A percentile compares a stretch with the other conserved stretches of the same genome.
Evolutionary conservation across 2,329 filamentous ascomycete species (phyloP).

Genomic region (Colletotrichum spaethianum): DNA sequence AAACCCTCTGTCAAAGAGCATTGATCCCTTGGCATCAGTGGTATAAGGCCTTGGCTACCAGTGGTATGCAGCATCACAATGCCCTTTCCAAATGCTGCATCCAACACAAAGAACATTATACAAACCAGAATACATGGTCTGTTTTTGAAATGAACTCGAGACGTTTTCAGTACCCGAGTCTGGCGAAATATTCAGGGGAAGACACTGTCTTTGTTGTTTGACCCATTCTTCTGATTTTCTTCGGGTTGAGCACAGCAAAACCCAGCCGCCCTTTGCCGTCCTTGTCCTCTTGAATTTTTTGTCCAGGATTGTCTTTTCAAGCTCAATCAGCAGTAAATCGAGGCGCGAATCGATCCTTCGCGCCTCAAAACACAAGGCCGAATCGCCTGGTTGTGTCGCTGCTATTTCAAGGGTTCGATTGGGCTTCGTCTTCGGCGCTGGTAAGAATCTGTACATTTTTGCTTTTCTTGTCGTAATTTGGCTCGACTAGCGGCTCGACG

Average conservation of each 20-base stretch:
- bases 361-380: neutral
- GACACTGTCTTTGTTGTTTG: constrained; percentile 19
- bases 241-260: neutral
- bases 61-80: neutral
- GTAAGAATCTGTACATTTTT: neutral
- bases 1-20: neutral
- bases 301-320: neutral
- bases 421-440: neutral
- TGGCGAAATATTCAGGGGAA: neutral
- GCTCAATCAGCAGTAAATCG: no score
- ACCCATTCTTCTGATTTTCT: neutral
- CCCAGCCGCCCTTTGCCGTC: neutral
- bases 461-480: neutral
- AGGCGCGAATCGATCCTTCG: no score
- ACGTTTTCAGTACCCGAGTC: constrained; percentile 6
- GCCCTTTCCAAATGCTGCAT: neutral
- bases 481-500: neutral
- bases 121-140: neutral
- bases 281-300: neutral
- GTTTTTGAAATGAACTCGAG: neutral
- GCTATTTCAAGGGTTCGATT: neutral
- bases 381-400: no score
- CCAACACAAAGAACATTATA: constrained; percentile 13
- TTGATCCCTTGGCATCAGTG: neutral
- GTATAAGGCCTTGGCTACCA: neutral